Percentiles rank a stretch among this genome's conserved stretches.
Evolutionary conservation across 1,284 basidiomycete species (phyloP).

Genomic region (Phellopilus nigrolimitatus): DNA sequence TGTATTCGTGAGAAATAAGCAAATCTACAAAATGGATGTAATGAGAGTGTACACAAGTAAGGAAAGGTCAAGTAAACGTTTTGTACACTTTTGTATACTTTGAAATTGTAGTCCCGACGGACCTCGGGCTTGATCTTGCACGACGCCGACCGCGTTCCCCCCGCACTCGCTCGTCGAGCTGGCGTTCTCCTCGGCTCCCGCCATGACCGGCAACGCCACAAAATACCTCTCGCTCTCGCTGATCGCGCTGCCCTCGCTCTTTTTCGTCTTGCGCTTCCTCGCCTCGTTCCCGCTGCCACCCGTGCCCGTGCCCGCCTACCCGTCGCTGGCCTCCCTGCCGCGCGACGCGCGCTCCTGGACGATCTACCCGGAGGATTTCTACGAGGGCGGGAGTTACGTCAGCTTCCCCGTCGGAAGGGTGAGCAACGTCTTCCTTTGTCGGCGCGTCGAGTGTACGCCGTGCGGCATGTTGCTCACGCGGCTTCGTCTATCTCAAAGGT

Average conservation of each 20-base stretch:
- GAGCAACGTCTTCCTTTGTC: constrained; percentile 21
- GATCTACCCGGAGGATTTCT: constrained; percentile 67
- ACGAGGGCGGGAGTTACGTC: constrained; percentile 60
- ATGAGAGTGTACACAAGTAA: too few relatives aligned
- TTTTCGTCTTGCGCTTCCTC: constrained; percentile 55
- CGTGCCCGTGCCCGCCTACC: constrained; percentile 41
- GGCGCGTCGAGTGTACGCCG: constrained; percentile 12
- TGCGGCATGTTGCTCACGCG: constrained; percentile 6
- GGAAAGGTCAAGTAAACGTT: too few relatives aligned
- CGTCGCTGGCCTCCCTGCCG: constrained; percentile 57
- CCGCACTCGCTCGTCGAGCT: too few relatives aligned
- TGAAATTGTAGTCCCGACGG: too few relatives aligned
- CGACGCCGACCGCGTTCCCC: too few relatives aligned
- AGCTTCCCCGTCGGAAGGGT: constrained; percentile 58
- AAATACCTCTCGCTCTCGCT: constrained; percentile 47
- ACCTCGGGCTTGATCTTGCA: too few relatives aligned
- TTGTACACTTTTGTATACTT: too few relatives aligned
- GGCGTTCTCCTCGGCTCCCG: background rate
- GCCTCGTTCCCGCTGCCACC: constrained; percentile 59
- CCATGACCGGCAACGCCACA: background rate
- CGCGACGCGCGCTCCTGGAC: constrained; percentile 48
- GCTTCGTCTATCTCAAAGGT: constrained; percentile 37
- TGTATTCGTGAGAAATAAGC: too few relatives aligned
- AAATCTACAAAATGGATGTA: too few relatives aligned
- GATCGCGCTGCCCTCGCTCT: constrained; percentile 52